Evolutionary conservation across 192 early-diverging fungal species (phyloP).

Genomic region (Backusella parvicylindrica): DNA sequence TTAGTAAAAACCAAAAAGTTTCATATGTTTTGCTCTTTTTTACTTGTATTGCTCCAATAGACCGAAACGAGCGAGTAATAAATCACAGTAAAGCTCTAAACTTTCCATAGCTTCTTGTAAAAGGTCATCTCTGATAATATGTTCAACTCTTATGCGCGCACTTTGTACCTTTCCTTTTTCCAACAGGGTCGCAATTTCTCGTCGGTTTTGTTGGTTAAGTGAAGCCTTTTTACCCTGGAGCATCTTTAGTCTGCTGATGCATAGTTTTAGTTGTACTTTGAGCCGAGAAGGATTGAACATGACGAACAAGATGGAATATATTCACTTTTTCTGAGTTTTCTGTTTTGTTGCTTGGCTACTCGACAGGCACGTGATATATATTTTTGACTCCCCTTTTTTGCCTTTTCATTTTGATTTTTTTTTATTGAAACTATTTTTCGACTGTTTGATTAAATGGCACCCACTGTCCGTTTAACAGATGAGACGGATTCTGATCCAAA

Average conservation of each 20-base stretch:
- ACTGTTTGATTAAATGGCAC: not conserved
- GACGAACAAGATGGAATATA: not conserved
- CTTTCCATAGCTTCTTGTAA: constrained; percentile 93
- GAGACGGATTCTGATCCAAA: constrained; percentile 7
- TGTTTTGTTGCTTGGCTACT: not conserved
- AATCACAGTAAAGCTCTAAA: constrained; percentile 87
- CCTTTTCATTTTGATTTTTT: not conserved
- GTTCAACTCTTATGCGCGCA: constrained; percentile 85
- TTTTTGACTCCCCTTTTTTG: not conserved
- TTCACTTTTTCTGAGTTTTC: not conserved
- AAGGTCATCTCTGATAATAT: constrained; percentile 94
- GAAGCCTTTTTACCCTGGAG: constrained; percentile 85
- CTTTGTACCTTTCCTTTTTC: constrained; percentile 83
- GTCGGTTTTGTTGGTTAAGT: constrained; percentile 66
- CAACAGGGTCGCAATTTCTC: constrained; percentile 80
- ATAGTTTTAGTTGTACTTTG: constrained; percentile 89
- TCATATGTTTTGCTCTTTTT: not conserved
- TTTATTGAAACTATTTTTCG: not conserved
- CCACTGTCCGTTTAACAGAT: not conserved
- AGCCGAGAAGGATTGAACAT: constrained; percentile 57
- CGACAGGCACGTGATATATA: not conserved
- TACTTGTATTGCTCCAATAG: constrained; percentile 81
- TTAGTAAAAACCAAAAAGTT: not conserved
- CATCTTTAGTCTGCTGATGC: constrained; percentile 83
- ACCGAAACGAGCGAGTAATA: constrained; percentile 83